phyloP scores from a whole-genome alignment of 345 rosid genomes.

The Hibiscus tridactylites region DNA sequence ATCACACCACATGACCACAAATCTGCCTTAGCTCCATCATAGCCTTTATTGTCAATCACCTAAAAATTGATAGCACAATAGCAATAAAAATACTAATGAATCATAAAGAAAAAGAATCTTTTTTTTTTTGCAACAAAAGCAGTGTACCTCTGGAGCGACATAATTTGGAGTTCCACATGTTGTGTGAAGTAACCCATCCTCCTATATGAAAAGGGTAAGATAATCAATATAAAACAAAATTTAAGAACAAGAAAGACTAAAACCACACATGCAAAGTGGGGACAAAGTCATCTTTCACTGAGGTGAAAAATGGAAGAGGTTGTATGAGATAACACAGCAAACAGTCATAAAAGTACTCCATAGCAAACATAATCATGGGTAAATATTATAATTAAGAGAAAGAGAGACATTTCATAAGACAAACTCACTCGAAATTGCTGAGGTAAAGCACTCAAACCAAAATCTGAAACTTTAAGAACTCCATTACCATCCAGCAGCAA shows the following conservation, averaged over 20 bases:
- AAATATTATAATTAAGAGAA: background rate
- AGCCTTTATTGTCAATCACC: slow-evolving; percentile 97
- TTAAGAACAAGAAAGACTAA: background rate
- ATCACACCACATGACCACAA: slow-evolving; percentile 99
- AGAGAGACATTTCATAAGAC: background rate
- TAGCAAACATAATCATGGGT: background rate
- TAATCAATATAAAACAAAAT: slow-evolving; percentile 5
- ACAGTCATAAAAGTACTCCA: background rate
- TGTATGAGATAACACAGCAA: background rate
- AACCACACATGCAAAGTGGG: background rate
- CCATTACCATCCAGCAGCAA: slow-evolving; percentile 87
- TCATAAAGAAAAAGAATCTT: background rate
- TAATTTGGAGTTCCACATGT: slow-evolving; percentile 99
- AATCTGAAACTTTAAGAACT: slow-evolving; percentile 85
- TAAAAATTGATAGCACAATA: slow-evolving; percentile 19
- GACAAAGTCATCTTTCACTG: background rate
- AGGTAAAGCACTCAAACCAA: slow-evolving; percentile 97
- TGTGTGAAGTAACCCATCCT: slow-evolving; percentile 96
- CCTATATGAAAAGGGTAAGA: slow-evolving; percentile 35
- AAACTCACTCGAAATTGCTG: slow-evolving; percentile 94
- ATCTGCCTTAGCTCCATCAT: slow-evolving; percentile 97
- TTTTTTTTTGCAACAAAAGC: slow-evolving; percentile 5
- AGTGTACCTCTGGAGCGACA: slow-evolving; percentile 95
- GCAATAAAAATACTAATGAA: slow-evolving; percentile 5
- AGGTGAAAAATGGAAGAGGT: background rate